Evolutionary conservation across 176 grass and related monocot species (phyloP).

Genomic region (Hordeum marinum): DNA sequence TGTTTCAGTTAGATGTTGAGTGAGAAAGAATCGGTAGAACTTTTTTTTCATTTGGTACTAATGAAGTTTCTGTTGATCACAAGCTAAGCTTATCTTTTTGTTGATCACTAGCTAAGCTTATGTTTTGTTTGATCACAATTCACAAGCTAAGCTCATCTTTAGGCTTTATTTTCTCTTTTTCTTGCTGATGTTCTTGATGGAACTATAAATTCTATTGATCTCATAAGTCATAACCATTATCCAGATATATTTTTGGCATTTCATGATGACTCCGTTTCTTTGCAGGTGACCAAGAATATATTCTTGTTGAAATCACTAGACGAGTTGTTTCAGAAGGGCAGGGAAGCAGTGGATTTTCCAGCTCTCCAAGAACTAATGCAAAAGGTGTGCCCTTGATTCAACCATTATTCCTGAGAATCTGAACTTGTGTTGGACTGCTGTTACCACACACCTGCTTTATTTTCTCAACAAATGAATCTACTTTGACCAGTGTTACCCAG

Average conservation of each 20-base stretch:
- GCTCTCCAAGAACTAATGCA: constrained; percentile 57
- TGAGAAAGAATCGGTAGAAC: neutral
- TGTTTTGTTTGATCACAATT: neutral
- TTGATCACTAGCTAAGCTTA: neutral
- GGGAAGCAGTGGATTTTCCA: constrained; percentile 56
- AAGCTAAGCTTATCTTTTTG: neutral
- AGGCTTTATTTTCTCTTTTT: neutral
- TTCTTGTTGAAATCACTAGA: constrained; percentile 70
- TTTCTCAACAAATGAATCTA: constrained; percentile 2
- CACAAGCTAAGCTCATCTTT: neutral
- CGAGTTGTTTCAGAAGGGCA: constrained; percentile 63
- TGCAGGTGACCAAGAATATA: constrained; percentile 80
- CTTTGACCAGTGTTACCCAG: neutral
- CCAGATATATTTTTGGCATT: neutral
- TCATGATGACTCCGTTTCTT: constrained; percentile 14
- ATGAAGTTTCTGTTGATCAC: neutral
- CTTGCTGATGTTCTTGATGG: neutral
- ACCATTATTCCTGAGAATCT: neutral
- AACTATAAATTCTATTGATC: neutral
- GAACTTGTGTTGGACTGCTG: neutral
- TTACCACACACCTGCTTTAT: neutral
- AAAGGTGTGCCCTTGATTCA: constrained; percentile 51
- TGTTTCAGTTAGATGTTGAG: neutral
- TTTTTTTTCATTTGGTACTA: neutral
- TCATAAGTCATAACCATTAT: neutral